Conservation (phyloP, 805 yeast genomes). For the Saccharomycopsis sp. region DNA sequence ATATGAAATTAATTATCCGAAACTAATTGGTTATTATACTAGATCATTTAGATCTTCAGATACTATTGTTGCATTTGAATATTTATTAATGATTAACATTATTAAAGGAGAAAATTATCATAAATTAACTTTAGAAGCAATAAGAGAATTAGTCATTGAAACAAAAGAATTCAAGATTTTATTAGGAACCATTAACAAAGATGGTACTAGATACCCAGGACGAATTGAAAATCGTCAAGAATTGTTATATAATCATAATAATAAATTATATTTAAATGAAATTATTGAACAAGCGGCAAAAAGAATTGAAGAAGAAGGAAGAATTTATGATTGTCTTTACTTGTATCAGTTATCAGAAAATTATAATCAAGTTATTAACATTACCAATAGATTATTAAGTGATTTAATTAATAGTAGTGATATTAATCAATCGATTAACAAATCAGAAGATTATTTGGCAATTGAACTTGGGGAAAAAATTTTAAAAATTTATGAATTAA, state of each 20-base stretch:
- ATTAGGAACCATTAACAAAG: slow-evolving; percentile 72
- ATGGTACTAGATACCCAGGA: slow-evolving; percentile 75
- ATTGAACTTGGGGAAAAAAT: slow-evolving; percentile 29
- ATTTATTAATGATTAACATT: slow-evolving; percentile 61
- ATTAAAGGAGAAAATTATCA: slow-evolving; percentile 30
- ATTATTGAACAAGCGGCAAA: slow-evolving; percentile 81
- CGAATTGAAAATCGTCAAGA: slow-evolving; percentile 68
- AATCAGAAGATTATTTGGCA: slow-evolving; percentile 29
- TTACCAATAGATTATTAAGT: slow-evolving; percentile 68
- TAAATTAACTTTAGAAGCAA: slow-evolving; percentile 59
- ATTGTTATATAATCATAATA: slow-evolving; percentile 39
- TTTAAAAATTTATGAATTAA: slow-evolving; percentile 40
- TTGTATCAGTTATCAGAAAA: slow-evolving; percentile 85
- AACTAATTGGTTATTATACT: slow-evolving; percentile 70
- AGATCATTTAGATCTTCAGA: slow-evolving; percentile 75
- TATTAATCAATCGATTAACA: slow-evolving; percentile 41
- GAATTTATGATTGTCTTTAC: slow-evolving; percentile 73
- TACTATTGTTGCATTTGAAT: slow-evolving; percentile 89
- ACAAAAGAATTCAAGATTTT: slow-evolving; percentile 75
- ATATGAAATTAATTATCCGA: slow-evolving; percentile 34
- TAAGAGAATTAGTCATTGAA: slow-evolving; percentile 75
- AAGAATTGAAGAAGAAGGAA: slow-evolving; percentile 85
- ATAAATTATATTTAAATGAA: slow-evolving; percentile 42
- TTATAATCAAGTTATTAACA: slow-evolving; percentile 64
- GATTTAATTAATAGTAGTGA: slow-evolving; percentile 68